phyloP scores from a whole-genome alignment of 331 rosid genomes.

The Arachis monticola region DNA sequence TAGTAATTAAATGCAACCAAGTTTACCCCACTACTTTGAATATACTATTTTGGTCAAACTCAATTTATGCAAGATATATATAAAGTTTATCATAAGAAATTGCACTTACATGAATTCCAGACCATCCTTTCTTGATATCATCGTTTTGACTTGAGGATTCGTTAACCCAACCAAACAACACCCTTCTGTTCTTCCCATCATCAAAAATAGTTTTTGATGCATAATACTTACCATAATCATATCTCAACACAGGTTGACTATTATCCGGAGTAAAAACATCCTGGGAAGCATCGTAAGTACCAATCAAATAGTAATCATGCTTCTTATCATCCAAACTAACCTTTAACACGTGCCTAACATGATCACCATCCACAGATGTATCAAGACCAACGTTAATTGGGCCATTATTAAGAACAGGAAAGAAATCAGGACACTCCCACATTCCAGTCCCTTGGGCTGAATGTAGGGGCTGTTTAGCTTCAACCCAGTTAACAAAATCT shows the following conservation, averaged over 20 bases:
- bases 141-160: constrained; percentile 65
- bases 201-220: constrained; percentile 83
- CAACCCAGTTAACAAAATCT: constrained; percentile 61
- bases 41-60: too few relatives aligned
- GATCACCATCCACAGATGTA: constrained; percentile 47
- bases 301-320: constrained; percentile 70
- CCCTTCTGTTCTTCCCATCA: constrained; percentile 56
- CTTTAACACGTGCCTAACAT: constrained; percentile 72
- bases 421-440: constrained; percentile 95
- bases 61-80: too few relatives aligned
- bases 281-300: constrained; percentile 48
- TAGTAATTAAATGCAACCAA: constrained; percentile 47
- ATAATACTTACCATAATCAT: constrained; percentile 79
- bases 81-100: not conserved
- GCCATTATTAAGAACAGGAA: constrained; percentile 48
- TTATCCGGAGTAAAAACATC: constrained; percentile 61
- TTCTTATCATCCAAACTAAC: constrained; percentile 64
- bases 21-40: constrained; percentile 52
- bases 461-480: constrained; percentile 60
- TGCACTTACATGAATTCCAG: constrained; percentile 74
- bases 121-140: constrained; percentile 82
- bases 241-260: constrained; percentile 50
- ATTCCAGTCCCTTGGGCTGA: constrained; percentile 60
- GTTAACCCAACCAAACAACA: constrained; percentile 75
- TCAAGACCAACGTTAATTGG: constrained; percentile 48